Evolutionary conservation across 1,284 basidiomycete genomes (phyloP), one percentile per base, ranked within the genome.

Genomic region (Pulveroboletus sp.): DNA sequence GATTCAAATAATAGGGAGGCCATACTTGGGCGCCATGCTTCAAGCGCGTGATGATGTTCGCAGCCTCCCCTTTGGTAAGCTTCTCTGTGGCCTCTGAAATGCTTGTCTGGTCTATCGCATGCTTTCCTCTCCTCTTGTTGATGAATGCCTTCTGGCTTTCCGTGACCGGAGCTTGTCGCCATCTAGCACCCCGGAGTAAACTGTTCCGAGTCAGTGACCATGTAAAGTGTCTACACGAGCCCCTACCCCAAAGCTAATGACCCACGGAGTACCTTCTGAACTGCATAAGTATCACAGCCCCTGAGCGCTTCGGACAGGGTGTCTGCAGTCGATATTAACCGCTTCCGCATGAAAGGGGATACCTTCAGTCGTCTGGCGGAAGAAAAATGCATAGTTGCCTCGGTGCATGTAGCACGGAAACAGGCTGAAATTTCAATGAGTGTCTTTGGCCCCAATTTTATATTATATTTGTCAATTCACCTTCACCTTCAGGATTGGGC

Each of bases 61-160:
- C 86, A 29, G 92, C 91, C 60, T 90, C 81, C 1, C 92, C 92
- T 71, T 90, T 92, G 4, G 82, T 91, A 65, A 94, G 65, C 0
- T 58, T 70, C 46, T 67, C 69, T 18, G 85, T 67, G 39, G 69
- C 69, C 24, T 77, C 69, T 22, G 62, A 54, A 5, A 52, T 28
- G 7, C 62, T 51, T 48, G 64, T 45, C 25, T 14, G 61, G 40
- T 67, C 65, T 29, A 67, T 49, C 9, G 60, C 64, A 2, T 68
- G 71, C 45, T 79, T 78, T 22, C 71, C 65, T 77, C 83, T 83
- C 42, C 86, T 76, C 62, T 86, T 89, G 14, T 72, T 62, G n/a
- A 96, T 74, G 39, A 89, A 74, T 11, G 72, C 65, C 57, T 84
- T 80, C 66, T 97, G 94, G 35, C 75, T 77, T 7, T 81, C 77